These are phyloP conservation scores for Fusarium sp. DNA, from an alignment of 2,329 filamentous ascomycete genomes.

Conservation along the genomic window DNA sequence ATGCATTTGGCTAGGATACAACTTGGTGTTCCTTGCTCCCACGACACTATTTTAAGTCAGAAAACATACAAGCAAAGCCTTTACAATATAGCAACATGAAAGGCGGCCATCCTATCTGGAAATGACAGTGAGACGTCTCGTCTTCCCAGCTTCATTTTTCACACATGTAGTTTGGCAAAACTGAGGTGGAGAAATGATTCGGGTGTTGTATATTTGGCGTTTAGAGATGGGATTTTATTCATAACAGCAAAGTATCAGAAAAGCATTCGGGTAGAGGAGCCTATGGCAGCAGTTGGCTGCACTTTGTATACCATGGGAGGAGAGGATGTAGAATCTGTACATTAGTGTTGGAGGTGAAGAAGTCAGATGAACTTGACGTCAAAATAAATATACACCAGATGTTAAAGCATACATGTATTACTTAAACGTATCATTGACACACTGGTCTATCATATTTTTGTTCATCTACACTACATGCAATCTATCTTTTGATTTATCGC, in stretches of 20 bases:
- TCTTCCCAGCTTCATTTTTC: too few relatives aligned
- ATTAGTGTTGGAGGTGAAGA: conserved; percentile 19
- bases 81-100: accelerated
- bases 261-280: conserved; percentile 36
- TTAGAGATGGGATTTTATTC: conserved; percentile 27
- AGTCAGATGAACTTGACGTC: not conserved
- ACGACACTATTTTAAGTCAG: accelerated
- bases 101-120: accelerated
- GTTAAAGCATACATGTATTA: not conserved
- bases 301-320: conserved; percentile 29
- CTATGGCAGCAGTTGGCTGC: conserved; percentile 4
- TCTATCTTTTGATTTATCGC: conserved; percentile 68
- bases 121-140: not conserved
- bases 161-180: too few relatives aligned
- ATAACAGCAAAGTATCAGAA: conserved; percentile 24
- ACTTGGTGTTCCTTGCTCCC: not conserved
- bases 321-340: conserved; percentile 40
- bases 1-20: too few relatives aligned
- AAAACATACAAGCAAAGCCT: accelerated
- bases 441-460: conserved; percentile 13
- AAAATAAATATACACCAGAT: conserved; percentile 1
- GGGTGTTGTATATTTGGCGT: conserved; percentile 34
- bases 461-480: conserved; percentile 15
- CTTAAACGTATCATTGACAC: not conserved
- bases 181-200: conserved; percentile 16